A percentile compares a stretch with the other conserved stretches of the same genome.
Conservation (phyloP, 805 yeast genomes). For the Barnettozyma botsteinii region DNA sequence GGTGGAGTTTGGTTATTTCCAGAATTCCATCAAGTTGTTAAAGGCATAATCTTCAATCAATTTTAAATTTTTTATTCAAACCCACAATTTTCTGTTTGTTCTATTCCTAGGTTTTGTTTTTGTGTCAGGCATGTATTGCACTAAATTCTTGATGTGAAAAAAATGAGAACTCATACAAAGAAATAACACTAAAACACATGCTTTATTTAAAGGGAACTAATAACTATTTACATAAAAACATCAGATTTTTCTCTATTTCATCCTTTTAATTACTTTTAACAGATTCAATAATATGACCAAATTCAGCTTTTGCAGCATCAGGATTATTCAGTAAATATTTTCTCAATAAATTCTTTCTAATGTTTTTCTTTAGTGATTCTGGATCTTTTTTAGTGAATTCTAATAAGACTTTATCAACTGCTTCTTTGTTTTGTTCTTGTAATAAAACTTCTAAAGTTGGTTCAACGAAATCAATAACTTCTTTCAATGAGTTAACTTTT, state of each 20-base stretch:
- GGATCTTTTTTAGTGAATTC: constrained; percentile 35
- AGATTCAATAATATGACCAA: constrained; percentile 16
- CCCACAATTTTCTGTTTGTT: too few relatives aligned
- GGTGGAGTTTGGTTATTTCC: too few relatives aligned
- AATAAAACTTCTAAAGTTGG: constrained; percentile 31
- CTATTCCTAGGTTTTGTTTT: too few relatives aligned
- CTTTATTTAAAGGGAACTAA: too few relatives aligned
- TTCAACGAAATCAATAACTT: constrained; percentile 32
- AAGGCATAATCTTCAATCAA: too few relatives aligned
- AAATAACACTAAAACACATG: too few relatives aligned
- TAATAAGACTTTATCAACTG: constrained; percentile 31
- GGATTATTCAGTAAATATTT: constrained; percentile 45
- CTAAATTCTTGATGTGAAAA: too few relatives aligned
- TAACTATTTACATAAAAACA: not conserved
- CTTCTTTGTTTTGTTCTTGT: constrained; percentile 31
- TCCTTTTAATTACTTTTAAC: too few relatives aligned
- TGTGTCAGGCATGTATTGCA: too few relatives aligned
- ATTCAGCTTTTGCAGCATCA: constrained; percentile 19
- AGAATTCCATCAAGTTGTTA: too few relatives aligned
- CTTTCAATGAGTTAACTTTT: constrained; percentile 23
- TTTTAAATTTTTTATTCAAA: too few relatives aligned
- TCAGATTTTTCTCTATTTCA: not conserved
- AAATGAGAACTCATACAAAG: too few relatives aligned
- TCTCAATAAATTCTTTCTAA: constrained; percentile 66
- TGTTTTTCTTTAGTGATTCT: constrained; percentile 39